Conservation (phyloP, 805 yeast genomes). For the Metschnikowia corniflorae region DNA sequence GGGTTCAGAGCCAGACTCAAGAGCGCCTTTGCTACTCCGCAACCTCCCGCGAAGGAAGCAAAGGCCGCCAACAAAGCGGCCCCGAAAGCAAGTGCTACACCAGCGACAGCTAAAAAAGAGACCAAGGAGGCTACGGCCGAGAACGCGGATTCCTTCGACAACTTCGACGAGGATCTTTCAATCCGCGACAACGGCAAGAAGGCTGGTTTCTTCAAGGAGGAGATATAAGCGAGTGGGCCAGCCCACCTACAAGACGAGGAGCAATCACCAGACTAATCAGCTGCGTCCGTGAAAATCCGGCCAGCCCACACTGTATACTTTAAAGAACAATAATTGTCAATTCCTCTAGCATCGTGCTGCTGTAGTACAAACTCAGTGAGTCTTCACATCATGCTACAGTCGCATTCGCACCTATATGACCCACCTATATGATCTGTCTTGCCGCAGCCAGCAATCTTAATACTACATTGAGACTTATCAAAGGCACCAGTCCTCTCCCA, state of each 20-base stretch:
- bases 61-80: neutral
- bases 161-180: constrained; percentile 30
- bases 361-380: neutral
- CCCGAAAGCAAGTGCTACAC: constrained; percentile 3
- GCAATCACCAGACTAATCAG: neutral
- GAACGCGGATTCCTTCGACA: constrained; percentile 4
- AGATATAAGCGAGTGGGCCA: constrained; percentile 20
- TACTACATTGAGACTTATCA: too few relatives aligned
- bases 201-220: constrained; percentile 42
- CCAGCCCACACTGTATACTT: neutral
- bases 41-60: constrained; percentile 1
- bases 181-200: constrained; percentile 25
- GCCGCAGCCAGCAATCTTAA: neutral
- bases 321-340: neutral
- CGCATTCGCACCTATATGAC: neutral
- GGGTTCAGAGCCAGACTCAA: constrained; percentile 17
- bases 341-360: neutral
- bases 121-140: constrained; percentile 1
- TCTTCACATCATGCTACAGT: neutral
- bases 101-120: constrained; percentile 1
- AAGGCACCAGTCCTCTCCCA: too few relatives aligned
- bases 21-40: constrained; percentile 9
- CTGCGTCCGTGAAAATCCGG: neutral
- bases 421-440: neutral
- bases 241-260: neutral